These are phyloP conservation scores for Suhomyces guaymorum DNA, from an alignment of 1,139 yeast genomes.

Conservation along the genomic window DNA sequence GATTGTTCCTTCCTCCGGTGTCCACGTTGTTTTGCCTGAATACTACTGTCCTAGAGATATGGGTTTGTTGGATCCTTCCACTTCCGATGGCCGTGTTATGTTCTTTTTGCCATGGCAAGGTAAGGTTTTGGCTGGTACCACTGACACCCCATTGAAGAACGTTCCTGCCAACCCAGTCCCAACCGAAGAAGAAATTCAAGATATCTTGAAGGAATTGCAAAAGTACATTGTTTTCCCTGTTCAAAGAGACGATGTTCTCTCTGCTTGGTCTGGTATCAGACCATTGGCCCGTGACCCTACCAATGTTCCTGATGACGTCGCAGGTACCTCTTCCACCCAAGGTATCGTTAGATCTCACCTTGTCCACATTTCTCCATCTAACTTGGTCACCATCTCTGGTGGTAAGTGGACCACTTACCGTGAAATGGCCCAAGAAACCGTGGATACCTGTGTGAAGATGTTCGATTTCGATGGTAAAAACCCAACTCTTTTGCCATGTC, in stretches of 20 bases:
- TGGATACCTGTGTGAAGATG: conserved; percentile 66
- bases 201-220: conserved; percentile 83
- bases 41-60: conserved; percentile 85
- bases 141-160: conserved; percentile 76
- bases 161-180: conserved; percentile 87
- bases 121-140: conserved; percentile 93
- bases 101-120: conserved; percentile 99
- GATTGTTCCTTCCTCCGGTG: conserved; percentile 95
- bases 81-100: conserved; percentile 95
- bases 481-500: conserved; percentile 50
- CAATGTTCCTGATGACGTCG: conserved; percentile 49
- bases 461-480: conserved; percentile 41
- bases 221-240: conserved; percentile 89
- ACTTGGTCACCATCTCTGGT: conserved; percentile 87
- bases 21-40: conserved; percentile 89
- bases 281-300: conserved; percentile 91
- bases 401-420: conserved; percentile 99
- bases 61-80: conserved; percentile 89
- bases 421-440: conserved; percentile 96
- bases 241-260: conserved; percentile 83
- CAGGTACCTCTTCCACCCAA: conserved; percentile 57
- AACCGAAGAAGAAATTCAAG: conserved; percentile 85
- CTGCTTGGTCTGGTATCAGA: conserved; percentile 97
- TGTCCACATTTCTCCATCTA: conserved; percentile 68
- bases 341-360: conserved; percentile 90